Evolutionary conservation across 2,329 filamentous ascomycete species (phyloP), one percentile per base, ranked within the genome.

Genomic region (Colletotrichum camelliae): DNA sequence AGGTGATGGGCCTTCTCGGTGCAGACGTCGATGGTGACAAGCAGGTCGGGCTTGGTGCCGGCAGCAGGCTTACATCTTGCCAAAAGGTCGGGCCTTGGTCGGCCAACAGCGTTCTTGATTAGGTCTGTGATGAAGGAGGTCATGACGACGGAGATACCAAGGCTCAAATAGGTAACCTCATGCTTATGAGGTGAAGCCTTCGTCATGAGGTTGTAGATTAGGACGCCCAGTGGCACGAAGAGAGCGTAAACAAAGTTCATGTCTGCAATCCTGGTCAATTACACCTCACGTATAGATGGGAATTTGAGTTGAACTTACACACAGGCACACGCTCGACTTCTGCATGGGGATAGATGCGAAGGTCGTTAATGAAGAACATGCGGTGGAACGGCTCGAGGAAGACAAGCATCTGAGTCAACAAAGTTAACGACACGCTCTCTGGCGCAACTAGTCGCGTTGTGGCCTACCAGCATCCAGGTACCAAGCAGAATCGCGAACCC

Each of bases 361-460:
- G 90, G 83, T 98, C 95, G 82, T 96, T 94, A 77, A 98, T 91
- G 78, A 92, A 94, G 86, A 99, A 98, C 92, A 98, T 94, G 85
- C 95, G 95, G 84, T 98, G 96, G 83, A 98, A 98, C 0, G 97
- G 97, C 76, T 93, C 93, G 80, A 95, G 90, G 78, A 94, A 88
- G 80, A 94, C 87, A 84, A 92, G 89, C 58, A 95, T 88, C 90
- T 95, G 81, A 10, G 78, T 60, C 39, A 58, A 58, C 35, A 62
- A 84, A 81, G 18, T 79, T 79, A 65, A n/a, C 27, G 5, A 52
- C 43, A 24, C 31, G 33, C 31, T 35, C 24, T 55, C 35, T 9
- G 61, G 81, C 80, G 84, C 21, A 21, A 52, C 5, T 13, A 43
- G 84, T 21, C 4, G 16, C 33, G 29, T 9, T 3, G 35, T 79